Percentiles rank a stretch among this genome's conserved stretches.
Conservation (phyloP, 1,284 basidiomycete genomes). For the Ceratobasidium sp. region DNA sequence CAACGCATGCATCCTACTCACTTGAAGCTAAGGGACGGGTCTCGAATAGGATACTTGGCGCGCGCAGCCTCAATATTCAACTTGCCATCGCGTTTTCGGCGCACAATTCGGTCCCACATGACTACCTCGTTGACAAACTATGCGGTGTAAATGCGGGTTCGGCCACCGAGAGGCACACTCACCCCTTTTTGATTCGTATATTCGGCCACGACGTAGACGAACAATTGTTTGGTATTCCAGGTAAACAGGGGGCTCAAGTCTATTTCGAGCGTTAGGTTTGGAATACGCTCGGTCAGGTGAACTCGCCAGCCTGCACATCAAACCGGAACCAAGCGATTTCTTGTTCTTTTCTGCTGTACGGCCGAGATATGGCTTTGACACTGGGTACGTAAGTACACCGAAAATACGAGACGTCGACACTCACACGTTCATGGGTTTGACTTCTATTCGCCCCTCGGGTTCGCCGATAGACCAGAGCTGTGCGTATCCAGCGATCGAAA, state of each 20-base stretch:
- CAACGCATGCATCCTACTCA: constrained; percentile 53
- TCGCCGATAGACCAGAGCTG: constrained; percentile 63
- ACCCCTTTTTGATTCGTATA: constrained; percentile 76
- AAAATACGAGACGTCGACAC: constrained; percentile 46
- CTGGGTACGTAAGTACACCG: not conserved
- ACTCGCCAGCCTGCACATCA: constrained; percentile 72
- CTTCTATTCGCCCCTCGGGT: constrained; percentile 62
- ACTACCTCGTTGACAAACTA: constrained; percentile 84
- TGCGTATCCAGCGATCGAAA: constrained; percentile 60
- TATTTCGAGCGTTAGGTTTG: constrained; percentile 46
- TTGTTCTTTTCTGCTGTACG: constrained; percentile 63
- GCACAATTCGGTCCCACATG: constrained; percentile 89
- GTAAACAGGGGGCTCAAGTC: constrained; percentile 84
- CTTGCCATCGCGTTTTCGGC: constrained; percentile 74
- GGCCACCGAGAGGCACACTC: constrained; percentile 47
- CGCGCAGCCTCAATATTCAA: constrained; percentile 65
- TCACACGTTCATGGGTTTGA: constrained; percentile 73
- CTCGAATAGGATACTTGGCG: constrained; percentile 87
- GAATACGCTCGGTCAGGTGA: not conserved
- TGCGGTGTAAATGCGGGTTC: not conserved
- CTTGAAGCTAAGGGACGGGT: constrained; percentile 79
- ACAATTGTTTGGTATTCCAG: constrained; percentile 95
- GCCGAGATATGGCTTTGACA: constrained; percentile 48
- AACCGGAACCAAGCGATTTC: constrained; percentile 80
- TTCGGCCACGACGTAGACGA: constrained; percentile 82